These are phyloP conservation scores for Triticum monococcum DNA, from an alignment of 176 grass and related monocot genomes.

Conservation along the genomic window DNA sequence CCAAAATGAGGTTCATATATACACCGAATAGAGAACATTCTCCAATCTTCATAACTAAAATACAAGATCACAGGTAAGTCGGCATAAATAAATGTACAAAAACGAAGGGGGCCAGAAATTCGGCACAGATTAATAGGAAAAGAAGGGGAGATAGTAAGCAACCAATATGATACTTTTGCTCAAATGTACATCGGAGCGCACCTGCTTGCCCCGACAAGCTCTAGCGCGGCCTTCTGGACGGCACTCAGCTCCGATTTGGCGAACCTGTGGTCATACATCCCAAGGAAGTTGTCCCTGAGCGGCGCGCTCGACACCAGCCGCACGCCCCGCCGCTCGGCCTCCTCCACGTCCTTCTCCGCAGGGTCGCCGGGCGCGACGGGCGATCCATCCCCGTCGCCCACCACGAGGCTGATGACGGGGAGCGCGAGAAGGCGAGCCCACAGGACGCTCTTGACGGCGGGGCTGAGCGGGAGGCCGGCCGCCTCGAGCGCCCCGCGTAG, in stretches of 20 bases:
- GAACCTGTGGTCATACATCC: slow-evolving; percentile 76
- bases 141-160: background rate
- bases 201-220: slow-evolving; percentile 76
- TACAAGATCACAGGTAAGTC: background rate
- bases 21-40: background rate
- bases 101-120: background rate
- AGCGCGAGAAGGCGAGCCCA: slow-evolving; percentile 68
- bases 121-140: background rate
- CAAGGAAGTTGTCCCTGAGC: slow-evolving; percentile 79
- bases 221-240: slow-evolving; percentile 56
- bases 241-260: slow-evolving; percentile 58
- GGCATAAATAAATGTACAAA: background rate
- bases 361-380: slow-evolving; percentile 44
- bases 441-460: slow-evolving; percentile 50
- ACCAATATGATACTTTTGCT: slow-evolving; percentile 3
- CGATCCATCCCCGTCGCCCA: slow-evolving; percentile 42
- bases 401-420: slow-evolving; percentile 53
- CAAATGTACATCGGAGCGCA: slow-evolving; percentile 21
- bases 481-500: slow-evolving; percentile 40
- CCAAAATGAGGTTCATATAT: background rate
- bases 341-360: slow-evolving; percentile 48
- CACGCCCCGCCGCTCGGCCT: slow-evolving; percentile 51
- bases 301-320: slow-evolving; percentile 55
- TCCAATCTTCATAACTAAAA: background rate
- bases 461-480: slow-evolving; percentile 42